These are phyloP conservation scores for Pugionium dolabratum DNA, from an alignment of 345 rosid species.

Conservation along the genomic window DNA sequence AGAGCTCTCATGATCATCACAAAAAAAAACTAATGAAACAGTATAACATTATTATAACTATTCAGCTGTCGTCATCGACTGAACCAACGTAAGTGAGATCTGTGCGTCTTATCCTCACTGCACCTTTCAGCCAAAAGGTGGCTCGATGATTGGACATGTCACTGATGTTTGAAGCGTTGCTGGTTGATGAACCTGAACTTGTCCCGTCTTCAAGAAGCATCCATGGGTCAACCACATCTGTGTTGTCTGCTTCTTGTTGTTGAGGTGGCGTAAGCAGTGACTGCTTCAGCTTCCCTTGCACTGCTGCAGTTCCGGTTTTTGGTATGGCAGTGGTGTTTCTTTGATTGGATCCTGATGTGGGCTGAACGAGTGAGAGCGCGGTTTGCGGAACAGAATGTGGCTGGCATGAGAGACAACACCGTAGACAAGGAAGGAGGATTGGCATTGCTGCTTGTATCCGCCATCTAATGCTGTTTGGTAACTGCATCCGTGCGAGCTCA, in stretches of 20 bases:
- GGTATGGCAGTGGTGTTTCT: slow-evolving; percentile 50
- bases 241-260: slow-evolving; percentile 51
- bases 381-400: slow-evolving; percentile 63
- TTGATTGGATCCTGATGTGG: slow-evolving; percentile 48
- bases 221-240: slow-evolving; percentile 88
- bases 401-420: slow-evolving; percentile 67
- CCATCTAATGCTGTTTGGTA: slow-evolving; percentile 83
- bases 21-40: slow-evolving; percentile 14
- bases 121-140: slow-evolving; percentile 87
- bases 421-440: slow-evolving; percentile 57
- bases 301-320: slow-evolving; percentile 45
- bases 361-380: slow-evolving; percentile 65
- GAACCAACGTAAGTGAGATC: slow-evolving; percentile 86
- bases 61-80: slow-evolving; percentile 90
- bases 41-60: background rate
- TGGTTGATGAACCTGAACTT: slow-evolving; percentile 61
- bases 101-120: slow-evolving; percentile 80
- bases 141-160: slow-evolving; percentile 85
- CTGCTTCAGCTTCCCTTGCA: slow-evolving; percentile 61
- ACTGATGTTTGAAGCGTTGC: slow-evolving; percentile 53
- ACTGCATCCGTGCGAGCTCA: slow-evolving; percentile 84
- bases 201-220: slow-evolving; percentile 90
- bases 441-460: slow-evolving; percentile 98
- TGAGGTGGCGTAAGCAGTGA: slow-evolving; percentile 39
- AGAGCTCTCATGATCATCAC: slow-evolving; percentile 3